Evolutionary conservation across 768 basidiomycete species (phyloP).

Genomic region (Auricularia sp.): DNA sequence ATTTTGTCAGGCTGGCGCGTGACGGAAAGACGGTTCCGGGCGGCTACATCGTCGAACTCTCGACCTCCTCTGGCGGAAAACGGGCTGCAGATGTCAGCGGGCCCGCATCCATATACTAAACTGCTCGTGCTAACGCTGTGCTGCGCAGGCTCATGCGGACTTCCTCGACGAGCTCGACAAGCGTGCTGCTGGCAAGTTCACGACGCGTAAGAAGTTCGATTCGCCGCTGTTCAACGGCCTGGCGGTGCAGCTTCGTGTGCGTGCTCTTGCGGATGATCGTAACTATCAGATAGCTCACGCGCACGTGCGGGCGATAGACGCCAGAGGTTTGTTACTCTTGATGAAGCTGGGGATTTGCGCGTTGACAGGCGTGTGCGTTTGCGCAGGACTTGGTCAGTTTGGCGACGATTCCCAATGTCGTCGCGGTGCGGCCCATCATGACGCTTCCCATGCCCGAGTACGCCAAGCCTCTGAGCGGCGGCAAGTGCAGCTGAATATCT

Average conservation of each 20-base stretch:
- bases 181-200: background rate
- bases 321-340: background rate
- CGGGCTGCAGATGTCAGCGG: too few species aligned
- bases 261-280: background rate
- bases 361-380: conserved; percentile 7
- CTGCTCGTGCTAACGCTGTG: too few species aligned
- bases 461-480: background rate
- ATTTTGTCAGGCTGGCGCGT: conserved; percentile 31
- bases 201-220: background rate
- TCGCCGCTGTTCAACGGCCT: background rate
- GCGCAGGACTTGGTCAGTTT: conserved; percentile 3
- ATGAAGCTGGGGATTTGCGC: background rate
- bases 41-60: conserved; percentile 6
- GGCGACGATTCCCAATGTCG: background rate
- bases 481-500: background rate
- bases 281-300: background rate
- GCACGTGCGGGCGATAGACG: background rate
- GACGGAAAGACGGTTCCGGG: conserved; percentile 16
- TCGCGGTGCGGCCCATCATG: conserved; percentile 2
- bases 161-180: background rate
- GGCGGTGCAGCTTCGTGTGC: background rate
- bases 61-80: too few species aligned
- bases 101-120: too few species aligned
- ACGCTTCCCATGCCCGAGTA: conserved; percentile 2
- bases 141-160: background rate